Evolutionary conservation across 192 early-diverging fungal species (phyloP).

Genomic region (Backusella tuberculispora): DNA sequence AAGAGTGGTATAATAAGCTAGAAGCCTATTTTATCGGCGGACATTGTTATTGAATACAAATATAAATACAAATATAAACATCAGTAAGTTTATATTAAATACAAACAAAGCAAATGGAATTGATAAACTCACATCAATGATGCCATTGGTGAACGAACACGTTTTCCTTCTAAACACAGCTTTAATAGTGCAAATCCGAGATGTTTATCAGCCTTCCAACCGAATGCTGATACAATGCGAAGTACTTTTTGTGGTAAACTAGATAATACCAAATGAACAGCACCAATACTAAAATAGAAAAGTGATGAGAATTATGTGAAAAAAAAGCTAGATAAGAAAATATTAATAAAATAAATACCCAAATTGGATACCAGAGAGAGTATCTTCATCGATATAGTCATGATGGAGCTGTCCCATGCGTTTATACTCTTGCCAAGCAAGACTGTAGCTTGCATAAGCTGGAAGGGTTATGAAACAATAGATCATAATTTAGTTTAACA

Average conservation of each 20-base stretch:
- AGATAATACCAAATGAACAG: conserved; percentile 50
- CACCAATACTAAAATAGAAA: conserved; percentile 33
- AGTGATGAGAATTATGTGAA: not conserved
- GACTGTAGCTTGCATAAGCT: conserved; percentile 43
- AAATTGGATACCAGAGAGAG: conserved; percentile 45
- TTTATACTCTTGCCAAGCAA: conserved; percentile 46
- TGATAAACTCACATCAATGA: conserved; percentile 50
- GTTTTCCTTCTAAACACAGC: conserved; percentile 47
- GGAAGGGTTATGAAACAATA: not conserved
- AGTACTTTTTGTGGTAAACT: conserved; percentile 54
- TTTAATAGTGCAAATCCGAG: conserved; percentile 56
- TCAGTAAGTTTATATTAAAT: not conserved
- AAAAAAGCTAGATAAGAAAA: not conserved
- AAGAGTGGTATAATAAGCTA: conserved; percentile 34
- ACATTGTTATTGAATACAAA: not conserved
- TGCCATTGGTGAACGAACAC: conserved; percentile 55
- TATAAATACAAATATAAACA: too few species aligned
- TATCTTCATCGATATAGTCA: conserved; percentile 39
- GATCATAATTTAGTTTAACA: not conserved
- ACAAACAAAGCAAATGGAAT: not conserved
- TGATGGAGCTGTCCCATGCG: conserved; percentile 43
- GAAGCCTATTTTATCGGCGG: conserved; percentile 19
- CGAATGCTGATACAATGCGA: conserved; percentile 54
- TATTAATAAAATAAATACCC: conserved; percentile 28
- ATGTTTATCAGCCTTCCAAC: conserved; percentile 55